Evolutionary conservation across 208 protist species (phyloP).

Genomic region (Trypanosoma rangeli): DNA sequence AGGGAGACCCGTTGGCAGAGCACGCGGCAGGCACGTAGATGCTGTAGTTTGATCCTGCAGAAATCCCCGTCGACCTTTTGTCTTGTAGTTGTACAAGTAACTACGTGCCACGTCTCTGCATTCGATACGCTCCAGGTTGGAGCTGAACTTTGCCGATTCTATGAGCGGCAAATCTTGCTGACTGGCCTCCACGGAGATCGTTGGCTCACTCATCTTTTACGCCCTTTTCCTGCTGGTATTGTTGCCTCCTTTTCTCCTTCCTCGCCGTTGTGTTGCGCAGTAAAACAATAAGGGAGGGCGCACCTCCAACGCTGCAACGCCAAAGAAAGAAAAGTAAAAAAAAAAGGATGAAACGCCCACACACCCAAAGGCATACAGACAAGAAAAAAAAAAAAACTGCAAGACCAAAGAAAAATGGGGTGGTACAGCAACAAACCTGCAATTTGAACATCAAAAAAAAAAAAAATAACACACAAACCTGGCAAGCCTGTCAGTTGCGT

Average conservation of each 20-base stretch:
- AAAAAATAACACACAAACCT: background rate
- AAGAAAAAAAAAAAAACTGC: background rate
- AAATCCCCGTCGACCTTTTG: conserved; percentile 61
- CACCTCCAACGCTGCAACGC: conserved; percentile 9
- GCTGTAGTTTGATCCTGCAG: conserved; percentile 58
- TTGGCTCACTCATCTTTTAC: conserved; percentile 13
- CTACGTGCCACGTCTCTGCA: conserved; percentile 11
- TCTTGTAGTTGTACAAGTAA: conserved; percentile 70
- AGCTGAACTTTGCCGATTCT: background rate
- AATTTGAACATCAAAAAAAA: background rate
- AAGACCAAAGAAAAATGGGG: too few relatives aligned
- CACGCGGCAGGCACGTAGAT: conserved; percentile 50
- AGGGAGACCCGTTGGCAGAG: conserved; percentile 81
- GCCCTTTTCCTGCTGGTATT: background rate
- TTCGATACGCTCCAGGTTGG: background rate
- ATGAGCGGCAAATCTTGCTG: background rate
- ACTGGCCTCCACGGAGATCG: conserved; percentile 3
- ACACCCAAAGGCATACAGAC: background rate
- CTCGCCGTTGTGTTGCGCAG: too few relatives aligned
- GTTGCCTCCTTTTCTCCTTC: too few relatives aligned
- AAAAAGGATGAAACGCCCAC: background rate
- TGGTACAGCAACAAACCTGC: background rate
- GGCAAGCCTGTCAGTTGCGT: too few relatives aligned
- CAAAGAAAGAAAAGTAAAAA: conserved; percentile 13
- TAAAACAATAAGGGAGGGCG: conserved; percentile 12